Evolutionary conservation across 2,329 filamentous ascomycete species (phyloP).

Genomic region (Aureobasidium melanogenum): DNA sequence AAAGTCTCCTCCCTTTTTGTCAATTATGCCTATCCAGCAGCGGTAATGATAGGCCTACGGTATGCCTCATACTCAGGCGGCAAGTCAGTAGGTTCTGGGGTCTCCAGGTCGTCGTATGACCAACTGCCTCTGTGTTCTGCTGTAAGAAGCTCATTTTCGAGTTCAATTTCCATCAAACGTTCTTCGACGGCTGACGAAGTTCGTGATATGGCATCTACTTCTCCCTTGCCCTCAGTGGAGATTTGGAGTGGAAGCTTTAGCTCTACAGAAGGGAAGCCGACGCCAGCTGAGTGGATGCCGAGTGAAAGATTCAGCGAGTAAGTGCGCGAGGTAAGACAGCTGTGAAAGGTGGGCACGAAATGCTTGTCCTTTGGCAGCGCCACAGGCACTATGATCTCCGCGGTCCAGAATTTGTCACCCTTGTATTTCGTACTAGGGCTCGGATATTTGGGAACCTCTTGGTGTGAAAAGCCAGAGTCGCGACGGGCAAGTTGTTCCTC

Average conservation of each 20-base stretch:
- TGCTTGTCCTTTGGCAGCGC: constrained; percentile 51
- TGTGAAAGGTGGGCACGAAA: constrained; percentile 62
- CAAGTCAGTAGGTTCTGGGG: neutral
- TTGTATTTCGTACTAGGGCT: constrained; percentile 33
- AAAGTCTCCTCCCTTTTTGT: neutral
- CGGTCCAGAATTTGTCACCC: constrained; percentile 48
- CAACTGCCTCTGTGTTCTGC: neutral
- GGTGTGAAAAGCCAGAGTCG: constrained; percentile 31
- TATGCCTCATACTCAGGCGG: neutral
- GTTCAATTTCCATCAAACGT: constrained; percentile 21
- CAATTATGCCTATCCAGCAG: neutral
- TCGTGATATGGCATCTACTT: constrained; percentile 13
- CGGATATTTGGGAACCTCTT: constrained; percentile 24
- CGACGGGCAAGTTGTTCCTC: constrained; percentile 27
- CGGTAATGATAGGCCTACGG: neutral
- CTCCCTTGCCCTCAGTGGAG: constrained; percentile 18
- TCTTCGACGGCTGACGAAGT: constrained; percentile 16
- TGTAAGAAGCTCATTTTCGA: constrained; percentile 25
- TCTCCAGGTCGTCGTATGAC: neutral
- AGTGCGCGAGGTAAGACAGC: constrained; percentile 55
- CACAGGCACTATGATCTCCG: constrained; percentile 55
- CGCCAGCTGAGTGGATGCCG: constrained; percentile 36
- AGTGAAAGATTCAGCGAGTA: constrained; percentile 55
- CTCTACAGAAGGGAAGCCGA: constrained; percentile 20
- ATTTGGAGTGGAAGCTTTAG: constrained; percentile 40